Conservation (phyloP, 257 asterid species). For the Lycium ferocissimum region DNA sequence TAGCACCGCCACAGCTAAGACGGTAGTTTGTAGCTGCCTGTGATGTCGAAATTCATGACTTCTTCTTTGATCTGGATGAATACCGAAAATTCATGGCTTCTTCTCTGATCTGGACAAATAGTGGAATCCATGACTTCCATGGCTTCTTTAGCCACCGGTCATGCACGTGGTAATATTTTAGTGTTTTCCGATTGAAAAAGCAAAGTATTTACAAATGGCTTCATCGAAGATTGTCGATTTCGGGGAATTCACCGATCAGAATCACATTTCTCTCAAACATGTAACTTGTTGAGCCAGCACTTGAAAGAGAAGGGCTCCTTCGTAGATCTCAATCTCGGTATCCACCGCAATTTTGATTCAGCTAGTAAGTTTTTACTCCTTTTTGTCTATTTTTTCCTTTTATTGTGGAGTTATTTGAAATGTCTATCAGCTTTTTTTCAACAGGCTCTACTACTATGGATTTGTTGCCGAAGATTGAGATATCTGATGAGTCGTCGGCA, state of each 20-base stretch:
- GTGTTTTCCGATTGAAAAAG: not conserved
- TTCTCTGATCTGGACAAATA: too few species aligned
- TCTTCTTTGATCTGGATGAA: too few species aligned
- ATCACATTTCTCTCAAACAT: slow-evolving; percentile 74
- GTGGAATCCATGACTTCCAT: too few species aligned
- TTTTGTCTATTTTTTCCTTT: too few species aligned
- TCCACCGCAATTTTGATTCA: slow-evolving; percentile 45
- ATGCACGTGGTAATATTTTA: not conserved
- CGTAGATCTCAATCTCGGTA: slow-evolving; percentile 71
- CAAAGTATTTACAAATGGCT: slow-evolving; percentile 34
- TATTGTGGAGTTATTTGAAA: not conserved
- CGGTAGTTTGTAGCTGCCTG: too few species aligned
- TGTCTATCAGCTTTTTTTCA: not conserved
- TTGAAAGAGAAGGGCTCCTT: slow-evolving; percentile 74
- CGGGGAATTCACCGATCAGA: slow-evolving; percentile 55
- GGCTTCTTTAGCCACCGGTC: too few species aligned
- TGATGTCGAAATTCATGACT: too few species aligned
- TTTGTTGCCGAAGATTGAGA: slow-evolving; percentile 52
- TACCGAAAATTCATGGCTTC: too few species aligned
- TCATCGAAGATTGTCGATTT: slow-evolving; percentile 62
- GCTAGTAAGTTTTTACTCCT: slow-evolving; percentile 20
- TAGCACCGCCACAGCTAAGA: too few species aligned
- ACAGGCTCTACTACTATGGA: slow-evolving; percentile 55
- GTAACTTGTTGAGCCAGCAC: slow-evolving; percentile 73
- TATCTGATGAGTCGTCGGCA: slow-evolving; percentile 28